phyloP scores from a whole-genome alignment of 495 filamentous ascomycete genomes.

The Cryomyces antarcticus region DNA sequence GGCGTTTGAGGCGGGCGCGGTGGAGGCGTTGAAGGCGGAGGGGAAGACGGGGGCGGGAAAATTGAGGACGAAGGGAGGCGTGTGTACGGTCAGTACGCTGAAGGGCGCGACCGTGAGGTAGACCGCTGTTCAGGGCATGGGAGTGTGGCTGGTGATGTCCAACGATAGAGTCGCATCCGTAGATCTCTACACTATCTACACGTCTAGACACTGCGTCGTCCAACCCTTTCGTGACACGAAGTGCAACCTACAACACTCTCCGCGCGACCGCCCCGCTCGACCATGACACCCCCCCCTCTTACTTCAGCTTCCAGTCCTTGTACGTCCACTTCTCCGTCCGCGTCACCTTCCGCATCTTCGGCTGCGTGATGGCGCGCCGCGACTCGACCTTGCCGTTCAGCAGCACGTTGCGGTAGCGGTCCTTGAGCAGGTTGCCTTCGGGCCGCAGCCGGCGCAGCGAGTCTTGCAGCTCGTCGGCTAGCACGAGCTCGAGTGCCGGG shows the following conservation, averaged over 20 bases:
- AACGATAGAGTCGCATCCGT: too few relatives aligned
- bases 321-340: conserved; percentile 89
- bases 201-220: too few relatives aligned
- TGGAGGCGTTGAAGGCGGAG: conserved; percentile 38
- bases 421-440: conserved; percentile 80
- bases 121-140: too few relatives aligned
- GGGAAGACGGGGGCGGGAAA: conserved; percentile 16
- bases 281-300: neutral
- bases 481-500: conserved; percentile 64
- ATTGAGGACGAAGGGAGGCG: conserved; percentile 19
- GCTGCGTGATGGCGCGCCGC: conserved; percentile 52
- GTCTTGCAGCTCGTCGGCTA: conserved; percentile 86
- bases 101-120: conserved; percentile 16
- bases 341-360: conserved; percentile 56
- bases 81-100: conserved; percentile 19
- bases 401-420: conserved; percentile 74
- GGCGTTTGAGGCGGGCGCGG: conserved; percentile 45
- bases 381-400: conserved; percentile 77
- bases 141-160: too few relatives aligned
- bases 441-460: conserved; percentile 76
- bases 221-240: too few relatives aligned
- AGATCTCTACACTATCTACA: too few relatives aligned
- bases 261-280: too few relatives aligned
- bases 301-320: conserved; percentile 62
- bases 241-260: too few relatives aligned